Conservation (phyloP, 2,329 filamentous ascomycete genomes). For the Aspergillus glaucus region DNA sequence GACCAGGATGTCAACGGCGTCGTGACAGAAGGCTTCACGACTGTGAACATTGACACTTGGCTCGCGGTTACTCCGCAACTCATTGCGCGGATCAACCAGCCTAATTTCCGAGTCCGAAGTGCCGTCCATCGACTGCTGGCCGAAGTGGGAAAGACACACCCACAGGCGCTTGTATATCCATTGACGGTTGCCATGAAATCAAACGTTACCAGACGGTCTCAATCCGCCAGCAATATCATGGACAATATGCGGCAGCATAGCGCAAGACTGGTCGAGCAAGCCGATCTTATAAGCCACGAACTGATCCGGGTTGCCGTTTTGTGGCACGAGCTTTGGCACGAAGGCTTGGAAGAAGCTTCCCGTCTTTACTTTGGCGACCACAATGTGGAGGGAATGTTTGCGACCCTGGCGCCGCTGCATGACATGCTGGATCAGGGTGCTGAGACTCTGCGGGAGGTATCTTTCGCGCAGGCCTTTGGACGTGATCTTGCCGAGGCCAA, state of each 20-base stretch:
- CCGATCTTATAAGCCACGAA: constrained; percentile 89
- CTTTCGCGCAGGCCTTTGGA: constrained; percentile 95
- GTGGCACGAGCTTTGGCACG: constrained; percentile 99
- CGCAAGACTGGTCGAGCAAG: constrained; percentile 84
- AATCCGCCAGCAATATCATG: constrained; percentile 90
- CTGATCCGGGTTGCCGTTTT: constrained; percentile 93
- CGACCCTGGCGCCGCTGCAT: constrained; percentile 80
- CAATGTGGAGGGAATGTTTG: constrained; percentile 97
- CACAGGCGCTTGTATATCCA: constrained; percentile 92
- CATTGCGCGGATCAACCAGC: constrained; percentile 95
- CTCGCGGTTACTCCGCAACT: constrained; percentile 96
- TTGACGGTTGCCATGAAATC: constrained; percentile 99
- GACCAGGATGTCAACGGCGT: constrained; percentile 82
- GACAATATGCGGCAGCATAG: constrained; percentile 97
- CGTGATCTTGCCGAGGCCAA: constrained; percentile 90
- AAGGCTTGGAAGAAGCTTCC: constrained; percentile 93
- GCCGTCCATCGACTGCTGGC: constrained; percentile 88
- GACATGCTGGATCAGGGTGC: constrained; percentile 85
- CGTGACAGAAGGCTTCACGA: constrained; percentile 83
- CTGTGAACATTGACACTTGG: constrained; percentile 96
- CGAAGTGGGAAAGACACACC: constrained; percentile 89
- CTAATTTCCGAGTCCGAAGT: constrained; percentile 80
- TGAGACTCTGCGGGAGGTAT: constrained; percentile 89
- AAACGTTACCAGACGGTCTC: constrained; percentile 73
- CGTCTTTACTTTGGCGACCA: constrained; percentile 95